These are phyloP conservation scores for Phytomonas sp. DNA, from an alignment of 208 protist genomes.

Conservation along the genomic window DNA sequence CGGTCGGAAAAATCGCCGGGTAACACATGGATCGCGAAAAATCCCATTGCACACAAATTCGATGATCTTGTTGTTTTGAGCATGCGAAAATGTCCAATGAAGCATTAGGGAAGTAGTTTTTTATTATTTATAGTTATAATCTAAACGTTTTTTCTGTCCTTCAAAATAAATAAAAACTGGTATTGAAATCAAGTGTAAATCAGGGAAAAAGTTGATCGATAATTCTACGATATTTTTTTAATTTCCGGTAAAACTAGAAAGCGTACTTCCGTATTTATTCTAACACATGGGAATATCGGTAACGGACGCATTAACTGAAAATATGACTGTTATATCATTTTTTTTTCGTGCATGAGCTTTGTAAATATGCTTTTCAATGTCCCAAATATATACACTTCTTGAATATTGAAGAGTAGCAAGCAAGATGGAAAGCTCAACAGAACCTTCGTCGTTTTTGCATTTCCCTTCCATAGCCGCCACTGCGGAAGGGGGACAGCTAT, in stretches of 20 bases:
- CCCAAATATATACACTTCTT: not conserved
- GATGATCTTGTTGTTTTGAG: constrained; percentile 52
- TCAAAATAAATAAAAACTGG: not conserved
- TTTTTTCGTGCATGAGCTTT: not conserved
- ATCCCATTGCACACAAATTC: constrained; percentile 50
- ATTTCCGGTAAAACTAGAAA: not conserved
- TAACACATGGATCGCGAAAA: constrained; percentile 42
- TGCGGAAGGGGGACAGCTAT: constrained; percentile 11
- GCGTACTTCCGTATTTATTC: not conserved
- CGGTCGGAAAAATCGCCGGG: constrained; percentile 6
- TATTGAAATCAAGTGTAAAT: not conserved
- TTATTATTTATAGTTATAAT: not conserved
- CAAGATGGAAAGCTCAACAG: not conserved
- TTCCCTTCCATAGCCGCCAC: not conserved
- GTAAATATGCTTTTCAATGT: not conserved
- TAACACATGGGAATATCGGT: not conserved
- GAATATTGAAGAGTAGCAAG: constrained; percentile 12
- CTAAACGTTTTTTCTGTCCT: not conserved
- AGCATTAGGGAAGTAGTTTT: constrained; percentile 4
- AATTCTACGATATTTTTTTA: not conserved
- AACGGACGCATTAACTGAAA: not conserved
- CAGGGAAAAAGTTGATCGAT: no score
- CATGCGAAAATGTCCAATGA: constrained; percentile 24
- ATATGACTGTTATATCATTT: not conserved
- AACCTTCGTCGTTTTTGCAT: not conserved